Evolutionary conservation across 2,329 filamentous ascomycete genomes (phyloP).

Genomic region (Apiospora hydei): DNA sequence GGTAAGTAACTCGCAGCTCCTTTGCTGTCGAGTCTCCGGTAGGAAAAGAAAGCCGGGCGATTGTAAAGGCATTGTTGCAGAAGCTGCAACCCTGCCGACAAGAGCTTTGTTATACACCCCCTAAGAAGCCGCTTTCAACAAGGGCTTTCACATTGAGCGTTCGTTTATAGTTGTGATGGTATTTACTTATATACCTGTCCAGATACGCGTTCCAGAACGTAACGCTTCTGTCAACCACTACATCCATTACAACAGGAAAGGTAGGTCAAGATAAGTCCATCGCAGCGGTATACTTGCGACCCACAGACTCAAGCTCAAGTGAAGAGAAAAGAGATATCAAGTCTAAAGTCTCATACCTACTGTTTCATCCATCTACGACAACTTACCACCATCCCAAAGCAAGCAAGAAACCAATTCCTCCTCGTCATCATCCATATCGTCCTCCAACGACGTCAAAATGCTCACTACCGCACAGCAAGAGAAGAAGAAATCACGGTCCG

Average conservation of each 20-base stretch:
- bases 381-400: neutral
- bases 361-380: neutral
- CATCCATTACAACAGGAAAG: neutral
- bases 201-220: neutral
- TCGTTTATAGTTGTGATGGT: no score
- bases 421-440: neutral
- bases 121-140: neutral
- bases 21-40: neutral
- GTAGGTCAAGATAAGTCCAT: neutral
- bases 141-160: neutral
- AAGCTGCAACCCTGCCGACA: no score
- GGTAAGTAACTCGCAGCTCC: neutral
- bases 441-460: neutral
- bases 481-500: no score
- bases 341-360: neutral
- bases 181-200: neutral
- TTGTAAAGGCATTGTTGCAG: neutral
- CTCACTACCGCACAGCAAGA: no score
- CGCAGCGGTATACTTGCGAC: no score
- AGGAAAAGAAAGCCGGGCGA: neutral
- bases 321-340: neutral
- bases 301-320: neutral
- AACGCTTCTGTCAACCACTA: neutral
- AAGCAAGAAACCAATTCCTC: neutral
- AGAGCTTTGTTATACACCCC: neutral